Conservation (phyloP, 2,329 filamentous ascomycete genomes). For the Beauveria asiatica region DNA sequence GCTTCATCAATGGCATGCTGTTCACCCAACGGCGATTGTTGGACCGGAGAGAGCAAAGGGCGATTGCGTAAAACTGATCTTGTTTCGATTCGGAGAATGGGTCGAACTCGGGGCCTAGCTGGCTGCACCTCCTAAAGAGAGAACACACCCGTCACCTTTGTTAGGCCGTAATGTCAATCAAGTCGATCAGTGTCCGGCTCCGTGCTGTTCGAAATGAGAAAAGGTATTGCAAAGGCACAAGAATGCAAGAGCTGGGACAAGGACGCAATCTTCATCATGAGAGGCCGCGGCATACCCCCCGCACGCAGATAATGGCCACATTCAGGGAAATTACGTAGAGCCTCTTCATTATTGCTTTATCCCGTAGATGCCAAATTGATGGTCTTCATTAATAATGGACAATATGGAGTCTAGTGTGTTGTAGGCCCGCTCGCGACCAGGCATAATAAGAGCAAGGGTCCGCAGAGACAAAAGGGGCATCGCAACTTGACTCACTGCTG, state of each 20-base stretch:
- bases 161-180: constrained; percentile 1
- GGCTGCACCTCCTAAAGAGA: neutral
- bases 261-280: too few relatives aligned
- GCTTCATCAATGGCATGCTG: neutral
- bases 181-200: neutral
- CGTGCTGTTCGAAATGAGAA: neutral
- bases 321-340: constrained; percentile 2
- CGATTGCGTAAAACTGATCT: neutral
- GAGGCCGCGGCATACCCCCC: neutral
- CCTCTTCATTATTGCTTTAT: neutral
- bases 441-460: neutral
- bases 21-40: too few relatives aligned
- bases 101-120: neutral
- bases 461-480: neutral
- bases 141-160: constrained; percentile 5
- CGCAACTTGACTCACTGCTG: neutral
- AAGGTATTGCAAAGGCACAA: neutral
- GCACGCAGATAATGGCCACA: neutral
- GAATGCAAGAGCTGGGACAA: neutral
- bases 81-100: neutral
- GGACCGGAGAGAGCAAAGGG: neutral
- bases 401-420: neutral
- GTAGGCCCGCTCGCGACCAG: neutral
- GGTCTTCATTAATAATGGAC: neutral
- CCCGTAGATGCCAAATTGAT: constrained; percentile 2